Evolutionary conservation across 352 stramenopile species (phyloP).

Genomic region (Phytophthora colocasiae): DNA sequence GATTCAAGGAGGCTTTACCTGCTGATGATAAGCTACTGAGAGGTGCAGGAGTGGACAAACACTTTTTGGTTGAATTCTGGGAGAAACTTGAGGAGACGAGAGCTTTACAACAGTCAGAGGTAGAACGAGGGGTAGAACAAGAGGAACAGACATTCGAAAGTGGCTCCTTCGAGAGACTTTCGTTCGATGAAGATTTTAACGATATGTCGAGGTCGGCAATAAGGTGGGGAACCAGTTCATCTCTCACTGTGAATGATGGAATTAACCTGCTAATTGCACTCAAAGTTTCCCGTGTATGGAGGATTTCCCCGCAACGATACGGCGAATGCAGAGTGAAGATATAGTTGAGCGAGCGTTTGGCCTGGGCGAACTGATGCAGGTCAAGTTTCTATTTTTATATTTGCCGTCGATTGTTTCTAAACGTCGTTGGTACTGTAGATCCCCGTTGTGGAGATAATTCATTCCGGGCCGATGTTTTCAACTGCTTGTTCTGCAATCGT

Average conservation of each 20-base stretch:
- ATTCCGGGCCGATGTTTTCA: slow-evolving; percentile 52
- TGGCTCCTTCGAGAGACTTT: slow-evolving; percentile 48
- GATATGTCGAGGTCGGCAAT: slow-evolving; percentile 46
- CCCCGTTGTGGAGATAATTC: slow-evolving; percentile 55
- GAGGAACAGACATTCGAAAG: slow-evolving; percentile 19
- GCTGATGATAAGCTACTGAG: neutral
- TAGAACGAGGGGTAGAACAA: slow-evolving; percentile 10
- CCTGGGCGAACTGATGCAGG: slow-evolving; percentile 47
- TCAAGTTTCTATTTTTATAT: slow-evolving; percentile 9
- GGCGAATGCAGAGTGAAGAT: slow-evolving; percentile 31
- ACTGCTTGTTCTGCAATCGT: slow-evolving; percentile 38
- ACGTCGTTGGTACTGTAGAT: slow-evolving; percentile 44
- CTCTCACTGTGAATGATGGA: neutral
- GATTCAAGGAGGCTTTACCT: slow-evolving; percentile 12
- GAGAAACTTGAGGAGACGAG: slow-evolving; percentile 10
- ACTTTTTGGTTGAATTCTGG: slow-evolving; percentile 37
- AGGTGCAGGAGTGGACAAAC: neutral
- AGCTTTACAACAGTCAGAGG: slow-evolving; percentile 10
- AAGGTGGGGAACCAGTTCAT: slow-evolving; percentile 34
- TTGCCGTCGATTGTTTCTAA: neutral
- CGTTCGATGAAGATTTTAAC: slow-evolving; percentile 51
- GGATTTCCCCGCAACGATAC: slow-evolving; percentile 40
- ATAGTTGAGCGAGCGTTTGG: slow-evolving; percentile 18
- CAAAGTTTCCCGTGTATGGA: slow-evolving; percentile 51
- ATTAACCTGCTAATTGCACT: neutral